phyloP scores from a whole-genome alignment of 2,329 filamentous ascomycete species.

The Apiospora marii region DNA sequence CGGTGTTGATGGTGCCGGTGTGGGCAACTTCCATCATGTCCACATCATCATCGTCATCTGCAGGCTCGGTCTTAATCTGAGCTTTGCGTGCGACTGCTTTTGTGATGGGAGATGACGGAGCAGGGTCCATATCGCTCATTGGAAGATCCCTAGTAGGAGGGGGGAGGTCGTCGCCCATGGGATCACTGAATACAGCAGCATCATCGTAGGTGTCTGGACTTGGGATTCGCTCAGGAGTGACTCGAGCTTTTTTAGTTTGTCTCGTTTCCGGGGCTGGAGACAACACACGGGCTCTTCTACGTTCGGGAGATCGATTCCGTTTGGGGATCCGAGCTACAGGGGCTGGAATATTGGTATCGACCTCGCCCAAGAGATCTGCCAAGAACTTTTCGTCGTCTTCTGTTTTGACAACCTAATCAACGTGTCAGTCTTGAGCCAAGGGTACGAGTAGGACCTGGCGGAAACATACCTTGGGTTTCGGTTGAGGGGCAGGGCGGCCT shows the following conservation, averaged over 20 bases:
- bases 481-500: constrained; percentile 69
- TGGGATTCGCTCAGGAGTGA: constrained; percentile 54
- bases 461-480: constrained; percentile 80
- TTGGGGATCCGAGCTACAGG: constrained; percentile 64
- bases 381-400: constrained; percentile 92
- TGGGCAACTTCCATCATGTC: constrained; percentile 89
- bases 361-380: constrained; percentile 82
- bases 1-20: constrained; percentile 70
- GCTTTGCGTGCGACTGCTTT: constrained; percentile 79
- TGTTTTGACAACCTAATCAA: constrained; percentile 72
- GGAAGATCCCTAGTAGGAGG: constrained; percentile 56
- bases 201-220: constrained; percentile 61
- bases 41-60: constrained; percentile 77
- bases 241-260: constrained; percentile 65
- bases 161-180: constrained; percentile 67
- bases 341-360: constrained; percentile 75
- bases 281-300: constrained; percentile 80
- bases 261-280: constrained; percentile 73
- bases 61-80: constrained; percentile 56
- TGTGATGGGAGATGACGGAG: constrained; percentile 78
- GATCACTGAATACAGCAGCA: constrained; percentile 64
- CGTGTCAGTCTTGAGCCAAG: not conserved
- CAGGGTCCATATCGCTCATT: constrained; percentile 84
- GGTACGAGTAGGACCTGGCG: not conserved
- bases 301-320: constrained; percentile 75